A percentile compares a stretch with the other conserved stretches of the same genome.
phyloP scores from a whole-genome alignment of 129 eudicot genomes.

The Ambrosia trifida region DNA sequence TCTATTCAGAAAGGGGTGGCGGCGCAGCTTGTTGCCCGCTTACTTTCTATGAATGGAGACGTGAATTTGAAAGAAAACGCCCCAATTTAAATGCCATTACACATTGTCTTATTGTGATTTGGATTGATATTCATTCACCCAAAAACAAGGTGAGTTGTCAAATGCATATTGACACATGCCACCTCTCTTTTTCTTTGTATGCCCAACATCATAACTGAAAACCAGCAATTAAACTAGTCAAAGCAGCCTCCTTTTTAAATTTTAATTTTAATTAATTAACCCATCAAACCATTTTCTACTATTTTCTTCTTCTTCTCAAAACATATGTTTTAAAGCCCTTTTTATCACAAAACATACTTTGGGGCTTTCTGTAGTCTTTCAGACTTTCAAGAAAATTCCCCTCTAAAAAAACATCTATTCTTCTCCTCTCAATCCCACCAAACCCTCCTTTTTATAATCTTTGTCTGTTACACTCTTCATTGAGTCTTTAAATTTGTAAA shows the following conservation, averaged over 20 bases:
- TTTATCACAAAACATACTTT: slow-evolving; percentile 23
- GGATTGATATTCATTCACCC: slow-evolving; percentile 27
- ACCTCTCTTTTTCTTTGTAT: slow-evolving; percentile 10
- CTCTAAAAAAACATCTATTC: slow-evolving; percentile 22
- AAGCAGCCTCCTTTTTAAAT: slow-evolving; percentile 18
- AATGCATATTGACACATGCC: slow-evolving; percentile 47
- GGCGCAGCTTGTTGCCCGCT: no score
- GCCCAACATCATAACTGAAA: slow-evolving; percentile 37
- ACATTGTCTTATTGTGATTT: no score
- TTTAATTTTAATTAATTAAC: neutral
- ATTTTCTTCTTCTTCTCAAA: slow-evolving; percentile 20
- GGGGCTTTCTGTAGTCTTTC: slow-evolving; percentile 6
- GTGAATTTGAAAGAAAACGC: no score
- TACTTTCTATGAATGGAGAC: no score
- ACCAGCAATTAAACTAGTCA: slow-evolving; percentile 32
- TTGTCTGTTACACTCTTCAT: slow-evolving; percentile 21
- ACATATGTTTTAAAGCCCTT: neutral
- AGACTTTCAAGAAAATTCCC: slow-evolving; percentile 32
- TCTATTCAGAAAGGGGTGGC: no score
- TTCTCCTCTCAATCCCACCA: slow-evolving; percentile 7
- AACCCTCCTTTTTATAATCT: slow-evolving; percentile 16
- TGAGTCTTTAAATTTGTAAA: slow-evolving; percentile 25
- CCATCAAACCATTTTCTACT: slow-evolving; percentile 12
- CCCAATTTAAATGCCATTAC: no score
- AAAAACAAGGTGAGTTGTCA: slow-evolving; percentile 54